A percentile compares a stretch with the other conserved stretches of the same genome.
phyloP scores from a whole-genome alignment of 495 filamentous ascomycete genomes.

The Penicillium turbatum region DNA sequence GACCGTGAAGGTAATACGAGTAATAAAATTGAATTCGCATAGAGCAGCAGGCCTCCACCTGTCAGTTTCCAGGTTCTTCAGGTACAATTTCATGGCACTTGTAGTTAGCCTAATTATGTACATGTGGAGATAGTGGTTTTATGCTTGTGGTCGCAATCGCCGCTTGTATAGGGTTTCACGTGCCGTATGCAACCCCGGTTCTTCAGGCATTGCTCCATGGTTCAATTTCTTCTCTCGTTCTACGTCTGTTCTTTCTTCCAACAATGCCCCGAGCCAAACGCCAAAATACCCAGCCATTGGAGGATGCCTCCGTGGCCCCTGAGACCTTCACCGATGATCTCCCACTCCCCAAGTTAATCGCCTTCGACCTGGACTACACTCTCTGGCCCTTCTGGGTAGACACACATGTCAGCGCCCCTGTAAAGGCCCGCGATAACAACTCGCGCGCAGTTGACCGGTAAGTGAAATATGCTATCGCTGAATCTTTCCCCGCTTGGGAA shows the following conservation, averaged over 20 bases:
- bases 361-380: conserved; percentile 96
- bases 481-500: too few species aligned
- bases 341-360: conserved; percentile 78
- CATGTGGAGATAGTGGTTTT: neutral
- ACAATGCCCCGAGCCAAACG: conserved; percentile 36
- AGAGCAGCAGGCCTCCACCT: too few species aligned
- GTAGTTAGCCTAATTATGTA: too few species aligned
- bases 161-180: neutral
- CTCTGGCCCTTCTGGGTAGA: conserved; percentile 98
- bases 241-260: neutral
- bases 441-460: conserved; percentile 50
- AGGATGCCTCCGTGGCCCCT: conserved; percentile 44
- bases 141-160: neutral
- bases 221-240: neutral
- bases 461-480: too few species aligned
- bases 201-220: neutral
- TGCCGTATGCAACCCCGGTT: neutral
- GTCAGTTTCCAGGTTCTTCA: too few species aligned
- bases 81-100: too few species aligned
- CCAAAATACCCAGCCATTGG: conserved; percentile 36
- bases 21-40: too few species aligned
- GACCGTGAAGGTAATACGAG: too few species aligned
- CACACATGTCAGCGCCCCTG: conserved; percentile 79
- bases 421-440: conserved; percentile 60
- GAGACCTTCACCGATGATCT: conserved; percentile 70